phyloP scores from a whole-genome alignment of 2,329 filamentous ascomycete species.

The Bimuria novae-zelandiae region DNA sequence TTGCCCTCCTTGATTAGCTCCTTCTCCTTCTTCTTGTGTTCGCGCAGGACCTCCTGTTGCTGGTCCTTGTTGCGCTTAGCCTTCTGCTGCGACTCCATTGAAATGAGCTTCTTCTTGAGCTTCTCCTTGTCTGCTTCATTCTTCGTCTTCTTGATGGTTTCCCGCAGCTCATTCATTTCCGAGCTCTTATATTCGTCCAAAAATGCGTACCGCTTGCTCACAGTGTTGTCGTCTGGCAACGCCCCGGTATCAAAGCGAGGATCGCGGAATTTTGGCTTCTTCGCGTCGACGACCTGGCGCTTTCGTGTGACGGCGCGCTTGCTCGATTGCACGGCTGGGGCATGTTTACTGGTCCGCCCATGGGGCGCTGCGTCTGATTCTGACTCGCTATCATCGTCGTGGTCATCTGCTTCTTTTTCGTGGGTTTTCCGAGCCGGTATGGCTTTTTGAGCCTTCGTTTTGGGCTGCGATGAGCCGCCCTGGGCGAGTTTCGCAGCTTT shows the following conservation, averaged over 20 bases:
- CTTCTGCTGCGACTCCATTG: constrained; percentile 78
- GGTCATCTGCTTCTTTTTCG: constrained; percentile 32
- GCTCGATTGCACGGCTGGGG: constrained; percentile 79
- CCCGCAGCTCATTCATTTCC: constrained; percentile 79
- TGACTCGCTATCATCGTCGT: constrained; percentile 38
- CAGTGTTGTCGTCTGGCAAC: constrained; percentile 60
- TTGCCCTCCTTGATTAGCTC: constrained; percentile 86
- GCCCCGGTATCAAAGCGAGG: constrained; percentile 79
- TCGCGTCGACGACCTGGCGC: constrained; percentile 70
- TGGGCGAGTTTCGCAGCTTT: constrained; percentile 45
- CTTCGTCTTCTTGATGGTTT: constrained; percentile 69
- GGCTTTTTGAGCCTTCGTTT: constrained; percentile 16
- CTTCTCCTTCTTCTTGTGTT: constrained; percentile 82
- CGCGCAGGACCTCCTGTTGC: constrained; percentile 69
- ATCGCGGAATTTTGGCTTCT: constrained; percentile 70
- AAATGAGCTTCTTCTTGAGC: constrained; percentile 73
- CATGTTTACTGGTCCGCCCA: constrained; percentile 77
- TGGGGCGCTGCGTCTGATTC: constrained; percentile 43
- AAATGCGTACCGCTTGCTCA: constrained; percentile 81
- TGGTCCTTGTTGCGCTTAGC: constrained; percentile 71
- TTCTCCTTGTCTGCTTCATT: constrained; percentile 67
- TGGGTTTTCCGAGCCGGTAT: constrained; percentile 7
- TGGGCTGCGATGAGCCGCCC: constrained; percentile 24
- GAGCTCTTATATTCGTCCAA: constrained; percentile 80
- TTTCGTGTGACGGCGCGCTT: constrained; percentile 82